Evolutionary conservation across 106 monocot genomes (phyloP), one percentile per base, ranked within the genome.

Genomic region (Amphibolis antarctica): DNA sequence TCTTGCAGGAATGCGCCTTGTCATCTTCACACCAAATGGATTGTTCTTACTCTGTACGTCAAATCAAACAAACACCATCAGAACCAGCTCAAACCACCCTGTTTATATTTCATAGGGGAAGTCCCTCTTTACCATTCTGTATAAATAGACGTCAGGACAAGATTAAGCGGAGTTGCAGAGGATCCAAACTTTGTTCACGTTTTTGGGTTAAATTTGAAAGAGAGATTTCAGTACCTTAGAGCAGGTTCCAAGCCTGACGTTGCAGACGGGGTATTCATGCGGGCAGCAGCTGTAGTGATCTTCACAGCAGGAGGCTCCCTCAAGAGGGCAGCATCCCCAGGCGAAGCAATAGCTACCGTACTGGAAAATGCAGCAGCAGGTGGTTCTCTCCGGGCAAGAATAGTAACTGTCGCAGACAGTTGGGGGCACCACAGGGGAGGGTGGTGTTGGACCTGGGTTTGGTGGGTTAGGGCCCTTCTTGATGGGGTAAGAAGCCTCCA

Each of bases 251-350:
- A 52, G 60, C 28, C 50, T 1, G 22, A 77, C 42, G 59, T 84
- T 73, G 74, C 92, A 92, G n/a, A 92, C 73, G 10, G 92, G 92
- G 64, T 82, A 87, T 53, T 92, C 92, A 48, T 65, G 74, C 11
- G 92, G 86, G 69, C 92, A 92, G 83, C 92, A 92, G 81, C 84
- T 86, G 64, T 64, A 77, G 64, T 81, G 81, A 30, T 92, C 86
- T 1, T 81, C 66, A 50, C 92, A 92, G 75, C 92, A 92, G 54
- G 77, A 75, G 44, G 86, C 92, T 17, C 72, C 69, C 60, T 84
- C 75, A 10, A 77, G 53, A 25, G 92, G 92, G 60, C 92, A 92
- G 64, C 92, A 92, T 36, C 92, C 92, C 92, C 92, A 92, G 0
- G 69, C 77, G 19, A 81, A 74, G 83, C 92, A 92, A 50, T 63